phyloP scores from a whole-genome alignment of 441 rosid genomes.

The Iberis amara region DNA sequence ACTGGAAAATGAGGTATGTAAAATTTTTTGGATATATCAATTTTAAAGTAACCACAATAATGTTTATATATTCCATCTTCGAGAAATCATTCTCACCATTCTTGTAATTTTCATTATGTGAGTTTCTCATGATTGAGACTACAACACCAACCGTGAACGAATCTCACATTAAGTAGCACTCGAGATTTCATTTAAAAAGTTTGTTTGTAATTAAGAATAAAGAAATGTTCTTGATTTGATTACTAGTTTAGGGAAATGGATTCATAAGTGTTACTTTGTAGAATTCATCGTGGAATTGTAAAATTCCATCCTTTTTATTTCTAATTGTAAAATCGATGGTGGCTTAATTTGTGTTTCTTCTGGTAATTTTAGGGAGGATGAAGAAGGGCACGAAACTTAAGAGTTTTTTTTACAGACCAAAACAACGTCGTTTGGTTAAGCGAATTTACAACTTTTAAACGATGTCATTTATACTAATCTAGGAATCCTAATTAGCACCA shows the following conservation, averaged over 20 bases:
- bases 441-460: too few relatives aligned
- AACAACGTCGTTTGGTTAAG: too few relatives aligned
- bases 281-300: slow-evolving; percentile 36
- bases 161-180: slow-evolving; percentile 92
- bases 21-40: too few relatives aligned
- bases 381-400: too few relatives aligned
- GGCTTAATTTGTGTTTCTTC: too few relatives aligned
- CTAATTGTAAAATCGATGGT: too few relatives aligned
- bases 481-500: too few relatives aligned
- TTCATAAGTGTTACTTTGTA: slow-evolving; percentile 37
- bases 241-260: neutral
- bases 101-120: slow-evolving; percentile 11
- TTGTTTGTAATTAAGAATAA: neutral
- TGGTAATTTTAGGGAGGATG: too few relatives aligned
- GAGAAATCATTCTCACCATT: slow-evolving; percentile 66
- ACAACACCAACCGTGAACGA: slow-evolving; percentile 76
- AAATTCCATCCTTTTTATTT: too few relatives aligned
- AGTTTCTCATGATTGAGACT: slow-evolving; percentile 55
- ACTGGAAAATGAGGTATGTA: too few relatives aligned
- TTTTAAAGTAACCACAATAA: slow-evolving; percentile 78
- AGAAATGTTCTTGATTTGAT: neutral
- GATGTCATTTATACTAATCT: too few relatives aligned
- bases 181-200: slow-evolving; percentile 11
- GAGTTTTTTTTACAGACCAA: too few relatives aligned
- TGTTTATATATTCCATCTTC: slow-evolving; percentile 78